Percentiles rank a stretch among this genome's conserved stretches.
phyloP scores from a whole-genome alignment of 2,329 filamentous ascomycete genomes.

The Graphium sp. region DNA sequence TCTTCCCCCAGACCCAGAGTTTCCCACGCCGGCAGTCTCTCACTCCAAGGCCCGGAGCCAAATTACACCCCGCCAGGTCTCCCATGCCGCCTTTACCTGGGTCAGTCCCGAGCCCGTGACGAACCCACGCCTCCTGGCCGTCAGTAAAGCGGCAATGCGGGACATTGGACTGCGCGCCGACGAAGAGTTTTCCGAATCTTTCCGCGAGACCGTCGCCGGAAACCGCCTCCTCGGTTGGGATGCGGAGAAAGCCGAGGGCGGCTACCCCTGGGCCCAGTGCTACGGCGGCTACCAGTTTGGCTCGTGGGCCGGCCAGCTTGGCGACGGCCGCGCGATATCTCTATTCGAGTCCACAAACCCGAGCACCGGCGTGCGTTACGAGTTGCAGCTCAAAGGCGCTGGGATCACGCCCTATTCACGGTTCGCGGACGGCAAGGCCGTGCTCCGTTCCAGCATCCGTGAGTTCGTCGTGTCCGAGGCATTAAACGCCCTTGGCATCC shows the following conservation, averaged over 20 bases:
- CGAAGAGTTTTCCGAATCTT: slow-evolving; percentile 56
- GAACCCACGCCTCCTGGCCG: slow-evolving; percentile 62
- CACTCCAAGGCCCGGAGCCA: slow-evolving; percentile 64
- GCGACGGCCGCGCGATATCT: slow-evolving; percentile 86
- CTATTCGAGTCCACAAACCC: slow-evolving; percentile 81
- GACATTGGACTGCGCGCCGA: slow-evolving; percentile 61
- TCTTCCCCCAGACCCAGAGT: slow-evolving; percentile 61
- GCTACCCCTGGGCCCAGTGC: slow-evolving; percentile 97
- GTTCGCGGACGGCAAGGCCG: slow-evolving; percentile 91
- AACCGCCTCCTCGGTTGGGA: slow-evolving; percentile 72
- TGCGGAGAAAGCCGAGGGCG: slow-evolving; percentile 43
- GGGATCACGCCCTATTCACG: slow-evolving; percentile 88
- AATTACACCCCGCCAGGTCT: slow-evolving; percentile 69
- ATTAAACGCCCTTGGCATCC: slow-evolving; percentile 71
- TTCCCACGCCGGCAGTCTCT: slow-evolving; percentile 65
- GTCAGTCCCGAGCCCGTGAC: slow-evolving; percentile 63
- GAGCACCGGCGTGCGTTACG: slow-evolving; percentile 54
- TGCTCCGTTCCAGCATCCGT: slow-evolving; percentile 78
- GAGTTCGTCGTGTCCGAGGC: slow-evolving; percentile 90
- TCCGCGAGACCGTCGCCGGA: slow-evolving; percentile 62
- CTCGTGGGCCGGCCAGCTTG: slow-evolving; percentile 88
- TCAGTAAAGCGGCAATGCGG: slow-evolving; percentile 61
- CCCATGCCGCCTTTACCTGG: slow-evolving; percentile 74
- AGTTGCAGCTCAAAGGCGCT: slow-evolving; percentile 88
- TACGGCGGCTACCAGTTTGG: slow-evolving; percentile 77